Base-by-base conservation (phyloP, 805 yeast genomes). In the Saccharomyces jurei region DNA sequence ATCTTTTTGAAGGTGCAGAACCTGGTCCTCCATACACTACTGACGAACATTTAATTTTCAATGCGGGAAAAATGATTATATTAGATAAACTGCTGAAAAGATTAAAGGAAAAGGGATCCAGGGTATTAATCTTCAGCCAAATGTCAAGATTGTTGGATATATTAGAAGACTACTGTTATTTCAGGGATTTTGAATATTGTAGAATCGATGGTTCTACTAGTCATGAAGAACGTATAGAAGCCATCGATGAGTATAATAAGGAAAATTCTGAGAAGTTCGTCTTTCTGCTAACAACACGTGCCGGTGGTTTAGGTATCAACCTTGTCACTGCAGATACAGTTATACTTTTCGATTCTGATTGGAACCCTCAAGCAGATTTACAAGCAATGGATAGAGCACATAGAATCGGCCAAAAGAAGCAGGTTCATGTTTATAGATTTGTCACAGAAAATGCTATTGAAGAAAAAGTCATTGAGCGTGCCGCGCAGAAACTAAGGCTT, bases 321-420 rank as follows among this genome's bases (percentile, higher is more conserved):
- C 77, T 91, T 66, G 92, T 96, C 0, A 82, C 88, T 10, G 98
- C 98, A 1, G 96, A 91, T 67, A 83, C 87, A 50, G 98, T 91
- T 48, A 81, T 91, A 2, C 71, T 91, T 25, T 92, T 82, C 66
- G 98, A 91, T 69, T 86, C 95, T 0, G 98, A 91, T 73, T 91
- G 98, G 98, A 91, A 91, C 67, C 98, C 98, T 2, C 98, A 91
- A 68, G 97, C 97, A 0, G 98, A 91, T 75, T 76, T 91, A 65
- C 98, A 91, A 73, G 97, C 97, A 1, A 91, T 91, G 98, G 98
- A 92, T 69, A 80, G 98, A 66, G 97, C 97, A 0, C 98, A 91
- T 67, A 83, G 98, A 75, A 91, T 91, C 65, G 98, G 98, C 17
- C 98, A 91, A 69, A 92, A 88, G 68, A 92, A 92, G 66, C 98